Percentiles rank a stretch among this genome's conserved stretches.
phyloP scores from a whole-genome alignment of 805 yeast species.

The Candida schatavii region DNA sequence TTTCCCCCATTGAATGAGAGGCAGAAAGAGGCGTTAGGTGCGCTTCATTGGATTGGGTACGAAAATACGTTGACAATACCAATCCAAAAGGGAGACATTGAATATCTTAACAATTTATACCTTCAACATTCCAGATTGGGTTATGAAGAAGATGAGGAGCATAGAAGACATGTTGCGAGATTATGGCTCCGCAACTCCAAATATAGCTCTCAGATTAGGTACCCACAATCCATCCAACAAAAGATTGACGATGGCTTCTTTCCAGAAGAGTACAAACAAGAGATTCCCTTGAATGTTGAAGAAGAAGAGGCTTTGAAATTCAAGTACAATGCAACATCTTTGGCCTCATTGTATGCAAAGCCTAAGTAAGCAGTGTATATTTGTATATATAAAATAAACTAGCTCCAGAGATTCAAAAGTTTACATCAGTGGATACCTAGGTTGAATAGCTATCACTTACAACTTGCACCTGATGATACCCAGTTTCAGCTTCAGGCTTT shows the following conservation, averaged over 20 bases:
- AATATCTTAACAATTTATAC: constrained; percentile 10
- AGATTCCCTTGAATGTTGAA: constrained; percentile 10
- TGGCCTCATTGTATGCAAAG: constrained; percentile 9
- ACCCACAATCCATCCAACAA: constrained; percentile 6
- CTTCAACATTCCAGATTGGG: constrained; percentile 11
- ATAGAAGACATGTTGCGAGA: constrained; percentile 11
- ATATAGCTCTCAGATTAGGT: constrained; percentile 5
- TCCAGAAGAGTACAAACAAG: constrained; percentile 9
- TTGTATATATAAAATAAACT: too few species aligned
- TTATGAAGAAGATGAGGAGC: constrained; percentile 8
- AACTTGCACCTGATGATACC: neutral
- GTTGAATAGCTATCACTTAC: too few species aligned
- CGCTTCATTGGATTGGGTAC: constrained; percentile 9
- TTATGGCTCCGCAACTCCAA: constrained; percentile 12
- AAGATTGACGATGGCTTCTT: constrained; percentile 6
- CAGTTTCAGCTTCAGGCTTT: neutral
- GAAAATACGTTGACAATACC: constrained; percentile 5
- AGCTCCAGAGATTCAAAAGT: too few species aligned
- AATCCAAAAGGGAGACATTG: constrained; percentile 11
- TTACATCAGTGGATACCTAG: too few species aligned
- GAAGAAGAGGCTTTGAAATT: constrained; percentile 10
- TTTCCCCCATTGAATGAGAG: constrained; percentile 7
- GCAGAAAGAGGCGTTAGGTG: constrained; percentile 12
- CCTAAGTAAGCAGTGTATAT: constrained; percentile 8
- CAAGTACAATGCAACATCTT: constrained; percentile 7